Conservation (phyloP, 768 basidiomycete genomes). For the Macrolepiota fuliginosa region DNA sequence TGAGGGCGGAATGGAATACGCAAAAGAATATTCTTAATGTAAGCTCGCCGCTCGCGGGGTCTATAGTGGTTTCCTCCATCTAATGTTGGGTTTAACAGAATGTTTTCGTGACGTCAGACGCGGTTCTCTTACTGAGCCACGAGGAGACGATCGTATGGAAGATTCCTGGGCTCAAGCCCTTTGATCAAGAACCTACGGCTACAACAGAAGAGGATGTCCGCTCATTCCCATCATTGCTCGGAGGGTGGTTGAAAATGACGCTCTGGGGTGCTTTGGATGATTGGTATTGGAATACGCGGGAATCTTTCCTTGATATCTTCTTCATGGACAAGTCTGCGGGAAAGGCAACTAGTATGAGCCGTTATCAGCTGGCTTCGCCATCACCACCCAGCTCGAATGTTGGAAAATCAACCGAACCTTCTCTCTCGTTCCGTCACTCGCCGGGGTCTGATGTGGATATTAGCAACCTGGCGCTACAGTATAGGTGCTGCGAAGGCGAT, state of each 20-base stretch:
- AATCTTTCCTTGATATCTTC: neutral
- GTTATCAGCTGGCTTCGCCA: neutral
- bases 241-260: neutral
- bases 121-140: neutral
- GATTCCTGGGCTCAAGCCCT: constrained; percentile 6
- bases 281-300: constrained; percentile 5
- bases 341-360: neutral
- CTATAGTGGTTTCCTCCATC: neutral
- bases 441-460: neutral
- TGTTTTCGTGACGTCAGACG: neutral
- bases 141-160: constrained; percentile 5
- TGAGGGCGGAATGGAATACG: constrained; percentile 6
- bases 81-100: neutral
- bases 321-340: neutral
- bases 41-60: neutral
- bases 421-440: neutral
- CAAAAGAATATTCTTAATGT: constrained; percentile 2
- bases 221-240: neutral
- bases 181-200: neutral
- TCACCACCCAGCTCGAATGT: neutral
- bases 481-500: neutral
- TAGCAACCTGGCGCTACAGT: neutral
- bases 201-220: neutral
- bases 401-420: neutral
- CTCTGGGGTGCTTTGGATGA: neutral